Evolutionary conservation across 2,329 filamentous ascomycete genomes (phyloP), one percentile per base, ranked within the genome.

Genomic region (Trichoderma cornu-damae): DNA sequence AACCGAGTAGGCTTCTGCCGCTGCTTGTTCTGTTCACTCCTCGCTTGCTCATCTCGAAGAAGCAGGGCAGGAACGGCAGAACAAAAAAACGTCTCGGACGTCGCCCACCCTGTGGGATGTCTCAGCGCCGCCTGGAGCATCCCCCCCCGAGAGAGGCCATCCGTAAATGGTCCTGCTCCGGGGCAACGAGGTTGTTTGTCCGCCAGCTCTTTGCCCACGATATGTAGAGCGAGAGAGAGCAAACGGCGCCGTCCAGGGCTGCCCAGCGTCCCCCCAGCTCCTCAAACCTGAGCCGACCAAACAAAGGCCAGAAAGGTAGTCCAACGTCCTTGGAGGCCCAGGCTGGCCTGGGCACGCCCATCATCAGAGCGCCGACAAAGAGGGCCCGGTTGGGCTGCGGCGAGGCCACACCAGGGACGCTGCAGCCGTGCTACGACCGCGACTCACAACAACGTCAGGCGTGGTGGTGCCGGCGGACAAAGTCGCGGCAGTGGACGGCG

Each of bases 11-110:
- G 8, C 8, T 47, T 18, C 12, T 18, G 34, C 34, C 34, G 16
- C n/a, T n/a, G n/a, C n/a, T n/a, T n/a, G n/a, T n/a, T 11, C 6
- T 28, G 34, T 14, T 28, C 4, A 2, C 16, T 6, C 22, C 1
- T 11, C 16, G 3, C 22, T 1, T 11, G 12, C 38, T 47, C 65
- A 74, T 71, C 69, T 75, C 74, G 32, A 69, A 75, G 14, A 73
- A 63, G 53, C 72, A 73, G 38, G 75, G 62, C 37, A 76, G 61
- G n/a, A 62, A 75, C 73, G 43, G 72, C 68, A 2, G 77, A 65
- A 52, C 71, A 75, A 24, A 75, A 62, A n/a, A n/a, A n/a, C n/a
- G 73, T 76, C 63, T 75, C 74, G 1, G 71, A 65, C 12, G 70
- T 64, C 59, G 65, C 70, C 73, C 73, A 76, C 59, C 71, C 69